Conservation (phyloP, 2,329 filamentous ascomycete species). For the Aspergillus pseudoterreus region DNA sequence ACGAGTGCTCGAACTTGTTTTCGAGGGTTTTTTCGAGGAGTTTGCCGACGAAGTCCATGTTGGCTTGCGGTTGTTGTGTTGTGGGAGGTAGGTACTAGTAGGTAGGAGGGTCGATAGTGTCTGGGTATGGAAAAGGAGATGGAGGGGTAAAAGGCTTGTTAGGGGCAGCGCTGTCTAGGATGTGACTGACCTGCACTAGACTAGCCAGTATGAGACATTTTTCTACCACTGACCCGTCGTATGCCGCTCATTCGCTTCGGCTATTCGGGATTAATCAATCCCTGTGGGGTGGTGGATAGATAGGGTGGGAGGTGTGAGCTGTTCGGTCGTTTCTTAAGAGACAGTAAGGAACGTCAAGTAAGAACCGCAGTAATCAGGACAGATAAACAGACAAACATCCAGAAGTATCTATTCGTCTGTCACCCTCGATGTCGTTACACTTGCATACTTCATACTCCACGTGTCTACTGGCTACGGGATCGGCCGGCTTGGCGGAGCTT, state of each 20-base stretch:
- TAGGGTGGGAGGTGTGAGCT: no score
- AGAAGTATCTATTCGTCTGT: no score
- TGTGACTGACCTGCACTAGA: background rate
- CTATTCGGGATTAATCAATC: no score
- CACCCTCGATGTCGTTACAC: no score
- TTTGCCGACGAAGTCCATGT: constrained; percentile 28
- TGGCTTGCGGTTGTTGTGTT: background rate
- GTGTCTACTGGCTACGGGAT: constrained; percentile 5
- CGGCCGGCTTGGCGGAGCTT: constrained; percentile 22
- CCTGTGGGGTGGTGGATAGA: no score
- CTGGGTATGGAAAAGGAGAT: background rate
- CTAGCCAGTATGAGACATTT: no score
- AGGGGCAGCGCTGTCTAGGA: background rate
- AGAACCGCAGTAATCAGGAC: no score
- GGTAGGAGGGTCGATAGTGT: background rate
- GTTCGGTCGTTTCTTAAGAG: no score
- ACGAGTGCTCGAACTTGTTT: constrained; percentile 6
- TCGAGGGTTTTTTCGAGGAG: constrained; percentile 25
- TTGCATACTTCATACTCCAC: background rate
- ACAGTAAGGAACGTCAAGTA: no score
- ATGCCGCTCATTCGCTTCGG: background rate
- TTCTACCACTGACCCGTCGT: background rate
- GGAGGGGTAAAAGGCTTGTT: no score
- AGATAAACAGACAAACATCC: background rate
- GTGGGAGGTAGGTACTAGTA: background rate